Conservation (phyloP, 2,329 filamentous ascomycete genomes). For the Dryadomyces quercivorus region DNA sequence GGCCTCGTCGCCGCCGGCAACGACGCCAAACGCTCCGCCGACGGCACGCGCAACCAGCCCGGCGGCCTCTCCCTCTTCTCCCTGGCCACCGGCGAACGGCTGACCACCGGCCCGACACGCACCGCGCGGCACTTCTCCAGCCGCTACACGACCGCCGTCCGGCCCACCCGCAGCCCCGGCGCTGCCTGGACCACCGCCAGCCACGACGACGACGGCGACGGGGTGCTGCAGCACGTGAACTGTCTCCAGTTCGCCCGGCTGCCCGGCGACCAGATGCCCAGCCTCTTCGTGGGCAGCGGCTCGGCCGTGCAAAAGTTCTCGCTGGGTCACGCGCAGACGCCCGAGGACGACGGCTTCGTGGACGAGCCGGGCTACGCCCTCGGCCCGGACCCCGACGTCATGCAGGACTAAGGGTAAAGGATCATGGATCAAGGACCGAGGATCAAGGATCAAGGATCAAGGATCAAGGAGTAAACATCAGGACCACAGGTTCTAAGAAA, state of each 20-base stretch:
- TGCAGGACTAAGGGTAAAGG: background rate
- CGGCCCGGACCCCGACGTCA: background rate
- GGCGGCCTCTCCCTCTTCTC: constrained; percentile 37
- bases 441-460: too few species aligned
- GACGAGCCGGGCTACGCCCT: background rate
- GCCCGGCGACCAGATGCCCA: constrained; percentile 29
- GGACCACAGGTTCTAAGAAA: too few species aligned
- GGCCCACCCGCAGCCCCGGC: too few species aligned
- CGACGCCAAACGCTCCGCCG: background rate
- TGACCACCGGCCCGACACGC: constrained; percentile 13
- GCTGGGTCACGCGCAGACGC: constrained; percentile 19
- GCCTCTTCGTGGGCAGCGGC: constrained; percentile 32
- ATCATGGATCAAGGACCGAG: too few species aligned
- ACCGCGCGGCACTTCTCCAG: background rate
- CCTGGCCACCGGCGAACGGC: constrained; percentile 27
- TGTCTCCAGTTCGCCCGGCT: constrained; percentile 33
- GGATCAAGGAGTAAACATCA: too few species aligned
- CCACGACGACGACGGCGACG: background rate
- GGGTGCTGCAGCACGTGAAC: constrained; percentile 16
- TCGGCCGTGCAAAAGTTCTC: constrained; percentile 29
- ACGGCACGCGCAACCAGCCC: constrained; percentile 25
- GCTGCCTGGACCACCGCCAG: background rate
- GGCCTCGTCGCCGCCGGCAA: constrained; percentile 39
- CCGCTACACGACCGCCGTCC: background rate
- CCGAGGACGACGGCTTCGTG: background rate